These are phyloP conservation scores for Kluyveromyces nonfermentans DNA, from an alignment of 805 yeast species.

Conservation along the genomic window DNA sequence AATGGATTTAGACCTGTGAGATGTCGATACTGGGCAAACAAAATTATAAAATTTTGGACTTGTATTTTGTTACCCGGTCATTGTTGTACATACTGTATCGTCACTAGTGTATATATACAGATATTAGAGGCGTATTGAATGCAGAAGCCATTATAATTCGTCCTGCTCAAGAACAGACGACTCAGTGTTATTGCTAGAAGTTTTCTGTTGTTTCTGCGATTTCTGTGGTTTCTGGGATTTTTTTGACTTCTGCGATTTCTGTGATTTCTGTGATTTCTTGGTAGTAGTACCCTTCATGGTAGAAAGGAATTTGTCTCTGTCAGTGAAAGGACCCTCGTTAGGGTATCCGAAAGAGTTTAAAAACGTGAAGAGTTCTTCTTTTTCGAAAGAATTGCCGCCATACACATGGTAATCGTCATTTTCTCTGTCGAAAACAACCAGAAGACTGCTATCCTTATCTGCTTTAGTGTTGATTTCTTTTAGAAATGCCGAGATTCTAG, in stretches of 20 bases:
- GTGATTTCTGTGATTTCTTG: background rate
- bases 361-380: constrained; percentile 17
- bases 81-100: too few species aligned
- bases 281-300: constrained; percentile 15
- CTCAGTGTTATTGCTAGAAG: background rate
- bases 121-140: too few species aligned
- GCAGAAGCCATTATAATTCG: background rate
- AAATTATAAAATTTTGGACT: background rate
- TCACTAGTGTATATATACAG: too few species aligned
- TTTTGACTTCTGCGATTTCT: background rate
- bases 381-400: constrained; percentile 15
- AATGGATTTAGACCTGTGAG: background rate
- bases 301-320: constrained; percentile 15
- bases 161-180: background rate
- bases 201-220: background rate
- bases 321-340: constrained; percentile 27
- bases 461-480: constrained; percentile 9
- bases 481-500: constrained; percentile 16
- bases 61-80: background rate
- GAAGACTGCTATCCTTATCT: constrained; percentile 10
- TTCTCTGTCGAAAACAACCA: constrained; percentile 17
- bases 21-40: background rate
- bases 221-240: too few species aligned
- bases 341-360: constrained; percentile 19
- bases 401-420: constrained; percentile 14